A percentile compares a stretch with the other conserved stretches of the same genome.
Conservation (phyloP, 345 rosid genomes). For the Moricandia moricandioides region DNA sequence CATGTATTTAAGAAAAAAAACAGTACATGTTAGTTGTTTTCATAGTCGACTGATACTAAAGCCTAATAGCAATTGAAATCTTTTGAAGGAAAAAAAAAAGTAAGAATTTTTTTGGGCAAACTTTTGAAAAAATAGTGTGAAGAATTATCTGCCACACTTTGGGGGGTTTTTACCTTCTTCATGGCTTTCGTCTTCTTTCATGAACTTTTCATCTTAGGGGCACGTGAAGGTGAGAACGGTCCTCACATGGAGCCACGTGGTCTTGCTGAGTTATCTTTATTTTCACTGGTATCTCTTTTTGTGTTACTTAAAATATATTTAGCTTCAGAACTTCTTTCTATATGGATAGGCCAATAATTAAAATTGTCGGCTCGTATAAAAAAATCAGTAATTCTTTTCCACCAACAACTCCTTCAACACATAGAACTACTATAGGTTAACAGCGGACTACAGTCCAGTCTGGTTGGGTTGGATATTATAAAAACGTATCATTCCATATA, state of each 20-base stretch:
- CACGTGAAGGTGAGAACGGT: constrained; percentile 30
- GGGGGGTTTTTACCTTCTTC: not conserved
- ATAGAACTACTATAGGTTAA: not conserved
- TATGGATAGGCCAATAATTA: constrained; percentile 29
- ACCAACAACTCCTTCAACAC: not conserved
- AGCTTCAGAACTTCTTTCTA: constrained; percentile 11
- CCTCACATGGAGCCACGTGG: constrained; percentile 36
- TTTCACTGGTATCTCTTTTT: not conserved
- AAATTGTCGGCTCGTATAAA: constrained; percentile 20
- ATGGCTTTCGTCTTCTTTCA: constrained; percentile 14
- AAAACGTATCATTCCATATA: not conserved
- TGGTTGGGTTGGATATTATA: not conserved
- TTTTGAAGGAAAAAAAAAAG: not conserved
- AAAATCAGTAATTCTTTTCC: not conserved
- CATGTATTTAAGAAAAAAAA: too few species aligned
- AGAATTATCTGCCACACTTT: constrained; percentile 2
- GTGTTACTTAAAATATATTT: not conserved
- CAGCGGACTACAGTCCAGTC: not conserved
- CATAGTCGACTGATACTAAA: not conserved
- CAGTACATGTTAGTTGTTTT: not conserved
- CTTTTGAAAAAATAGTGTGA: not conserved
- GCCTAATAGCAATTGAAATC: not conserved
- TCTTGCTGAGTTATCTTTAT: constrained; percentile 1
- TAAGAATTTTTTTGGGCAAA: too few species aligned
- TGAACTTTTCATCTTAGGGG: not conserved